Evolutionary conservation across 176 grass and related monocot genomes (phyloP), one percentile per base, ranked within the genome.

Genomic region (Microstegium vimineum): DNA sequence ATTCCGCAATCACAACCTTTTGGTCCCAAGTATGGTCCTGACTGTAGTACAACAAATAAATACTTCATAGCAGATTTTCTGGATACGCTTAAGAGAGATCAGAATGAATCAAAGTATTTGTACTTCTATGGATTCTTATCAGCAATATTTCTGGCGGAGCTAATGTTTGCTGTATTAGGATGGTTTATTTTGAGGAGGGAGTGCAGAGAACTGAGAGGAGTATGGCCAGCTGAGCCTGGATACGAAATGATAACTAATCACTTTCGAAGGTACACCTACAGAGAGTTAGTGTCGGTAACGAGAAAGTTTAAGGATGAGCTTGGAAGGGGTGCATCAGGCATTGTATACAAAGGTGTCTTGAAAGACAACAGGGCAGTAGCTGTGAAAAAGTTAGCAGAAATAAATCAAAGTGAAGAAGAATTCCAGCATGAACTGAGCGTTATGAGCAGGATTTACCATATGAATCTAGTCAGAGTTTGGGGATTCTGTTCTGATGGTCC

Each of bases 101-200:
- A 77, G 40, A 37, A 14, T 47, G 52, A 5, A 32, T 46, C 61
- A 0, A 79, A 84, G 51, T 75, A 17, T 57, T 10, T 62, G 12
- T 81, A 84, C 46, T 89, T 84, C 30, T 89, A 84, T 30, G 81
- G 87, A 38, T 87, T 87, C 54, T 70, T 77, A 40, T 77, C 73
- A 87, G 86, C 79, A 69, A 27, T 87, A 27, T 81, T 75, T 62
- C 43, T 64, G 23, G 74, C 75, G 4, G 72, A 87, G 52, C 2
- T 87, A 27, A 31, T 71, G 22, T 89, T 89, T 71, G 1, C 43
- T 49, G 9, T 25, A 40, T 75, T 69, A 34, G 82, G 76, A 70
- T 89, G 82, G 82, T 85, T 89, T 69, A 32, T 75, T 23, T 75
- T 89, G 61, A 69, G 70, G 49, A 84, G 51, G 66, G 63, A 85